A percentile compares a stretch with the other conserved stretches of the same genome.
Evolutionary conservation across 2,329 filamentous ascomycete genomes (phyloP).

Genomic region (Corinectria fuckeliana): DNA sequence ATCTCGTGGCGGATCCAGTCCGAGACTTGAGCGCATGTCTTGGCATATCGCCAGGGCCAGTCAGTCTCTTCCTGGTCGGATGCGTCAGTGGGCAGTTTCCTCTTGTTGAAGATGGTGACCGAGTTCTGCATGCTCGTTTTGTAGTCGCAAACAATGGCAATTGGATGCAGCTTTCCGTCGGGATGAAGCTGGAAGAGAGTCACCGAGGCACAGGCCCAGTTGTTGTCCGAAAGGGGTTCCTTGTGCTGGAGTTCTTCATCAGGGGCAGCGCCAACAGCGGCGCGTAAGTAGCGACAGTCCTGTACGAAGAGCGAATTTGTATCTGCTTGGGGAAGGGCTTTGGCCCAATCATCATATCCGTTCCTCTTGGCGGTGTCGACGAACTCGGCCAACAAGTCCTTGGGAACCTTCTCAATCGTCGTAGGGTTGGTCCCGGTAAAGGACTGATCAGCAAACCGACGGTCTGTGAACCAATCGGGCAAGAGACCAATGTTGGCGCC

Average conservation of each 20-base stretch:
- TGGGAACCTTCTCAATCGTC: slow-evolving; percentile 50
- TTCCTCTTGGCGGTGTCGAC: slow-evolving; percentile 42
- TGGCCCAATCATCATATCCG: slow-evolving; percentile 43
- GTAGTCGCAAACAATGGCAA: slow-evolving; percentile 57
- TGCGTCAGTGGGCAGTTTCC: slow-evolving; percentile 42
- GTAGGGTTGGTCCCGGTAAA: slow-evolving; percentile 53
- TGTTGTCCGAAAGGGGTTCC: slow-evolving; percentile 37
- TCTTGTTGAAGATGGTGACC: slow-evolving; percentile 57
- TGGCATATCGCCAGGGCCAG: slow-evolving; percentile 61
- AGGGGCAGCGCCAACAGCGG: slow-evolving; percentile 41
- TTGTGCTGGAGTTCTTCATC: slow-evolving; percentile 38
- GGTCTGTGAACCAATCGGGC: slow-evolving; percentile 51
- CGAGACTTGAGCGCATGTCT: slow-evolving; percentile 54
- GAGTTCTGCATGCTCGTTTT: slow-evolving; percentile 50
- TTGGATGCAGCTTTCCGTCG: slow-evolving; percentile 54
- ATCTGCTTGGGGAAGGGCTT: slow-evolving; percentile 38
- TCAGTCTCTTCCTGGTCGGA: slow-evolving; percentile 40
- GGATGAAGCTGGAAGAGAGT: slow-evolving; percentile 50
- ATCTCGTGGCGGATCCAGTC: slow-evolving; percentile 59
- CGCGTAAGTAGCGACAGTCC: slow-evolving; percentile 52
- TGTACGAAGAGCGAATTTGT: slow-evolving; percentile 48
- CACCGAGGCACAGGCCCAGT: slow-evolving; percentile 49
- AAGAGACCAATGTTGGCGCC: slow-evolving; percentile 44
- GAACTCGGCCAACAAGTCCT: slow-evolving; percentile 44
- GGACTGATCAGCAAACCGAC: slow-evolving; percentile 52